These are phyloP conservation scores for Trichomonascaceae sp. DNA, from an alignment of 1,139 yeast genomes.

Conservation along the genomic window DNA sequence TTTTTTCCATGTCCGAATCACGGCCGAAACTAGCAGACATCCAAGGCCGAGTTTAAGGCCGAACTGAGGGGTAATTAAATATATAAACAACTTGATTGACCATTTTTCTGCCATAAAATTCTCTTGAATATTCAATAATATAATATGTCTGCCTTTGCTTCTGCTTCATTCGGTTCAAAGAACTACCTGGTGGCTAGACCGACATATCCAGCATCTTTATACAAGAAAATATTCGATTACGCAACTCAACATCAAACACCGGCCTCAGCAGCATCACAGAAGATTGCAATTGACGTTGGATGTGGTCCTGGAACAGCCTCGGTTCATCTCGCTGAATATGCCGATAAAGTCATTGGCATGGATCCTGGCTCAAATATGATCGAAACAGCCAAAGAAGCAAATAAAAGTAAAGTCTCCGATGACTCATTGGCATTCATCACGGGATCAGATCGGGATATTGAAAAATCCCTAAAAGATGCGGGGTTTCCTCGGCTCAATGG, in stretches of 20 bases:
- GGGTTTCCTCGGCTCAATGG: conserved; percentile 18
- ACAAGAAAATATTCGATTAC: conserved; percentile 39
- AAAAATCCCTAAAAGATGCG: conserved; percentile 16
- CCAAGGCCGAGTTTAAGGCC: background rate
- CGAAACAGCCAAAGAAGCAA: conserved; percentile 36
- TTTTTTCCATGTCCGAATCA: background rate
- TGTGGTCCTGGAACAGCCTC: conserved; percentile 85
- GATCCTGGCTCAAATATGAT: conserved; percentile 68
- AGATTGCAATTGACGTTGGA: conserved; percentile 56
- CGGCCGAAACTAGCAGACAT: background rate
- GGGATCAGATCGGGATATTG: conserved; percentile 35
- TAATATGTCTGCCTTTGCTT: conserved; percentile 57
- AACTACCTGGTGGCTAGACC: conserved; percentile 63
- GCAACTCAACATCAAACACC: conserved; percentile 25
- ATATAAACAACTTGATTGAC: background rate
- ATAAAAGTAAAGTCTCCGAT: conserved; percentile 13
- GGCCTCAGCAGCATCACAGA: background rate
- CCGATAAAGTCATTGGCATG: conserved; percentile 52
- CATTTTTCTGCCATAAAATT: background rate
- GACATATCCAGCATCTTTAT: conserved; percentile 53
- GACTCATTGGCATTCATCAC: conserved; percentile 29
- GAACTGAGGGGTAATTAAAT: background rate
- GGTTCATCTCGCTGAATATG: conserved; percentile 41
- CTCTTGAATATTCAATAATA: background rate
- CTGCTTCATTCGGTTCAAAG: conserved; percentile 49